Conservation (phyloP, 2,329 filamentous ascomycete genomes). For the Zymoseptoria ardabiliae region DNA sequence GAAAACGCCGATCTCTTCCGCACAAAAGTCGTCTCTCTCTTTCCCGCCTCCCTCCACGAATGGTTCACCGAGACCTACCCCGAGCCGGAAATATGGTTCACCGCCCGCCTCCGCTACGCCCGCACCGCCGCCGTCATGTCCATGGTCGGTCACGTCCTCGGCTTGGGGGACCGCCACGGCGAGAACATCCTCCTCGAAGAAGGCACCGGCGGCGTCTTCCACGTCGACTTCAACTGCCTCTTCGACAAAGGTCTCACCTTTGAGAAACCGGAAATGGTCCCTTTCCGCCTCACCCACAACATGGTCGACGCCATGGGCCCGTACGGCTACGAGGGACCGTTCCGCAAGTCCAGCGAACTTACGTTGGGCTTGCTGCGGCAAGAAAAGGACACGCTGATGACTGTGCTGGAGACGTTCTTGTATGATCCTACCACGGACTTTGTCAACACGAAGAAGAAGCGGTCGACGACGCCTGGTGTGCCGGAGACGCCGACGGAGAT, state of each 20-base stretch:
- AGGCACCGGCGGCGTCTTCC: constrained; percentile 85
- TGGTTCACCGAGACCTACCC: constrained; percentile 97
- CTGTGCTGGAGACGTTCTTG: constrained; percentile 91
- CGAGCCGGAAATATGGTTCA: constrained; percentile 86
- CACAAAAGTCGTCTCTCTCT: constrained; percentile 55
- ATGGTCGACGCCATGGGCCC: constrained; percentile 97
- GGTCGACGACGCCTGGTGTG: constrained; percentile 47
- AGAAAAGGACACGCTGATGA: constrained; percentile 95
- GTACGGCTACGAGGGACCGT: constrained; percentile 86
- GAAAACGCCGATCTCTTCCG: constrained; percentile 66
- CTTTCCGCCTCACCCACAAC: constrained; percentile 95
- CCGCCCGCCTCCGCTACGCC: constrained; percentile 79
- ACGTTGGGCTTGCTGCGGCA: constrained; percentile 77
- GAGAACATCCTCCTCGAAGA: constrained; percentile 96
- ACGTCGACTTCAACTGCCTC: constrained; percentile 98
- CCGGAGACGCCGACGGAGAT: constrained; percentile 70
- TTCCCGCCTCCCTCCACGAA: constrained; percentile 76
- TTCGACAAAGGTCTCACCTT: constrained; percentile 98
- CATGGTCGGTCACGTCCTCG: constrained; percentile 95
- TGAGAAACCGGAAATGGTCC: constrained; percentile 86
- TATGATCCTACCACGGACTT: constrained; percentile 95
- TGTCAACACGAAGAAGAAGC: constrained; percentile 63
- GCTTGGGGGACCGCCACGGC: constrained; percentile 86
- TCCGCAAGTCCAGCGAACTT: constrained; percentile 82
- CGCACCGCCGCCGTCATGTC: constrained; percentile 96